Conservation (phyloP, 352 stramenopile genomes). For the Globisporangium middletonii region DNA sequence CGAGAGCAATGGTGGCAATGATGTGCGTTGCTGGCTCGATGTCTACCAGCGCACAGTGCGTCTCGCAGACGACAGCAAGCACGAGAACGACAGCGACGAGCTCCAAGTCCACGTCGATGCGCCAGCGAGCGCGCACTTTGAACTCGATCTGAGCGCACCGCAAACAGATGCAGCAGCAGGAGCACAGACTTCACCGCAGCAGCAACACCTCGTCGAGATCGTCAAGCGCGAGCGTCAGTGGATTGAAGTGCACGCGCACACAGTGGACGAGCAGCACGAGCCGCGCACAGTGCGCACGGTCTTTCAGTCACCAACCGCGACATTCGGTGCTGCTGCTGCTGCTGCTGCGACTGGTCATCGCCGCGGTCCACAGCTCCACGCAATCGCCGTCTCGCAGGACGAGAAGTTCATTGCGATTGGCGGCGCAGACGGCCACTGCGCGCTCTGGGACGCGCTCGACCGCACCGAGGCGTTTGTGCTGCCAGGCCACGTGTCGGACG, state of each 20-base stretch:
- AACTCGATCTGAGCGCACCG: constrained; percentile 24
- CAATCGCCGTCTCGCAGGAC: constrained; percentile 42
- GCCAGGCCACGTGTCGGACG: constrained; percentile 50
- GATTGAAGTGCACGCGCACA: constrained; percentile 36
- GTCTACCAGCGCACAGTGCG: constrained; percentile 37
- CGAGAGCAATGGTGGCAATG: background rate
- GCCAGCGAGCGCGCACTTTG: constrained; percentile 29
- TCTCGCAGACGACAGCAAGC: constrained; percentile 4
- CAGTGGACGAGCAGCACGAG: constrained; percentile 7
- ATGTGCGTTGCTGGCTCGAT: constrained; percentile 39
- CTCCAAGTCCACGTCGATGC: constrained; percentile 12
- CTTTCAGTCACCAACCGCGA: constrained; percentile 50
- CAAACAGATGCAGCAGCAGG: background rate
- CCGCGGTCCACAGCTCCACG: constrained; percentile 27
- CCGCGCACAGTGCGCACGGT: constrained; percentile 24
- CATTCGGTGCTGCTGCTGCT: constrained; percentile 7
- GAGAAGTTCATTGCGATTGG: constrained; percentile 46
- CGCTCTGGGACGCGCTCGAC: constrained; percentile 37
- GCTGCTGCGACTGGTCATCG: too few relatives aligned
- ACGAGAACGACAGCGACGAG: background rate
- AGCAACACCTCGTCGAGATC: constrained; percentile 28
- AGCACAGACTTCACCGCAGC: background rate
- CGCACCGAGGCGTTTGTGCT: constrained; percentile 22
- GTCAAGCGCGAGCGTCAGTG: constrained; percentile 26
- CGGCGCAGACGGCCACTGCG: constrained; percentile 44